Base-by-base conservation (phyloP, 306 rosid species). In the Vigna angularis region DNA sequence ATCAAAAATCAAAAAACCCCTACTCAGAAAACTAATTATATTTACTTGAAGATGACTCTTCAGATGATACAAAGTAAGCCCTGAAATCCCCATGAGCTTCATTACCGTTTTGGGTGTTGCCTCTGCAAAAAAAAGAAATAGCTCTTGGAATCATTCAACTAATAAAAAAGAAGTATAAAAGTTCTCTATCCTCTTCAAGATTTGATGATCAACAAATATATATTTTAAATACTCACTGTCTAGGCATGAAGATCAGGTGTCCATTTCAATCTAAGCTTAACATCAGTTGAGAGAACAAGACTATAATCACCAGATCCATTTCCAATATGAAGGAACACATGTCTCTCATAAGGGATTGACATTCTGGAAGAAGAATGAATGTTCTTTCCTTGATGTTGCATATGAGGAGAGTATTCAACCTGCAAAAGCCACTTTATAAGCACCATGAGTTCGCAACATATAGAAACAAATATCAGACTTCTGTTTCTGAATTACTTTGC, bases 251-350 rank as follows among this genome's bases (percentile, higher is more conserved):
- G 93, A 81, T 93, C 96, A 10, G 89, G 90, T 16, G 98, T 90
- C 98, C 98, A 93, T 86, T 93, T 93, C 45, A 93, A 84, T 75
- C 98, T 83, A 5, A 96, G 98, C 74, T 93, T 93, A 42, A 96
- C 98, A 73, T 93, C 96, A 4, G 96, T 93, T n/a, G 98, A 90
- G 75, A 93, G 94, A 56, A 90, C 98, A 42, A 93, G 91, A 8
- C 96, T 96, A 8, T 96, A 88, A 45, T 93, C 96, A 38, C 79
- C 87, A 30, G 84, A 77, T 8, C 89, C 88, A 75, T 63, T 85
- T 32, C 87, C 88, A 1, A 79, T 83, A 80, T 90, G 96, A 59
- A 89, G 80, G 78, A 88, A 88, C 85, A 89, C 73, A 62, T 89
- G 91, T 70, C 90, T 87, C 70, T 90, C 90, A 3, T 91, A 80